A percentile compares a stretch with the other conserved stretches of the same genome.
Conservation (phyloP, 2,329 filamentous ascomycete genomes). For the Fusarium sororula region DNA sequence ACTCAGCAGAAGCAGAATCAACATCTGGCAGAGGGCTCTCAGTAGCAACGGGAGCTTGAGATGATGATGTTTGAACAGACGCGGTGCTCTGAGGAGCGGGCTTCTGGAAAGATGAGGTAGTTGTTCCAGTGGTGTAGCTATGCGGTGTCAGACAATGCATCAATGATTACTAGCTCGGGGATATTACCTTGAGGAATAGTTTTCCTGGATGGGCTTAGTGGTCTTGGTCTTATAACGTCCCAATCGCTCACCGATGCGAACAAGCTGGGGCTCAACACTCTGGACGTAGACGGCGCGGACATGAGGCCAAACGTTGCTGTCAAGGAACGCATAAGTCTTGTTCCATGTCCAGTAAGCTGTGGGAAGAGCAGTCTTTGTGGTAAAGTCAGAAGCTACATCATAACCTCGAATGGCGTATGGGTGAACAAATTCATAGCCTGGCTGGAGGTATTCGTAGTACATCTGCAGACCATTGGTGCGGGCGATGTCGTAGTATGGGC, state of each 20-base stretch:
- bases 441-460: conserved; percentile 77
- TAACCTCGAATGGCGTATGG: conserved; percentile 80
- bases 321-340: conserved; percentile 74
- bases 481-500: conserved; percentile 78
- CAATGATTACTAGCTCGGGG: not conserved
- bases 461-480: conserved; percentile 71
- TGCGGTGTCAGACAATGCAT: conserved; percentile 3
- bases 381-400: conserved; percentile 70
- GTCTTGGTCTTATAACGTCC: conserved; percentile 71
- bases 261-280: conserved; percentile 94
- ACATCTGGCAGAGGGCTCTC: conserved; percentile 30
- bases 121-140: conserved; percentile 38
- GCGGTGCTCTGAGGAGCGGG: conserved; percentile 45
- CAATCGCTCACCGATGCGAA: conserved; percentile 89
- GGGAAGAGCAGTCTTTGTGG: conserved; percentile 76
- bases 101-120: conserved; percentile 49
- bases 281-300: conserved; percentile 83
- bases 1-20: conserved; percentile 37
- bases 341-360: conserved; percentile 76
- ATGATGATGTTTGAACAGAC: conserved; percentile 45
- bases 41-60: conserved; percentile 24
- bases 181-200: conserved; percentile 26
- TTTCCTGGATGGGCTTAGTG: conserved; percentile 43
- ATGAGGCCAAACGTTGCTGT: conserved; percentile 82
- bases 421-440: conserved; percentile 76